These are phyloP conservation scores for Emergomyces orientalis DNA, from an alignment of 2,329 filamentous ascomycete genomes.

Conservation along the genomic window DNA sequence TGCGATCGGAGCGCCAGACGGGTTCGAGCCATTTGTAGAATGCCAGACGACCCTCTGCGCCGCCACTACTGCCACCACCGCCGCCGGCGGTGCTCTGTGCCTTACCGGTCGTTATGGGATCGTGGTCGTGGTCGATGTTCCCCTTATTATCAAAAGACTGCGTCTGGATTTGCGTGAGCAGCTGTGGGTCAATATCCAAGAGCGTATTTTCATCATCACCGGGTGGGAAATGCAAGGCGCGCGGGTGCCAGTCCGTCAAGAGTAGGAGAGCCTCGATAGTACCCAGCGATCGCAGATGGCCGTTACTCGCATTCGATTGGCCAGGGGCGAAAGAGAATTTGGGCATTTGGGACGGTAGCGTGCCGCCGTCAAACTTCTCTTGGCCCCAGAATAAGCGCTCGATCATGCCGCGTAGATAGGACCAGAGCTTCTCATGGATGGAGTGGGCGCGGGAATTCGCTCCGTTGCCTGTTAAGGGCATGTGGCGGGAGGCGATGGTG, in stretches of 20 bases:
- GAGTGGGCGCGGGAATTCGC: constrained; percentile 75
- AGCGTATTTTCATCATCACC: constrained; percentile 57
- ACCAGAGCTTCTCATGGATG: constrained; percentile 94
- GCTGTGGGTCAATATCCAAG: constrained; percentile 61
- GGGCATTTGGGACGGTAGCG: constrained; percentile 60
- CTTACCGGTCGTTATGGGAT: constrained; percentile 33
- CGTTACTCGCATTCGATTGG: constrained; percentile 36
- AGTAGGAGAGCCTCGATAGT: constrained; percentile 92
- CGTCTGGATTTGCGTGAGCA: constrained; percentile 55
- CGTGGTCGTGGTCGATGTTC: constrained; percentile 27
- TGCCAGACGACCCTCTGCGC: constrained; percentile 62
- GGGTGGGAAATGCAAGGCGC: constrained; percentile 83
- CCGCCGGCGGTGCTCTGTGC: constrained; percentile 42
- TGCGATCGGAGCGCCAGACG: constrained; percentile 85
- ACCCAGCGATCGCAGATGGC: constrained; percentile 77
- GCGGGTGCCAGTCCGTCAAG: constrained; percentile 92
- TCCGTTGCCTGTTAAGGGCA: constrained; percentile 67
- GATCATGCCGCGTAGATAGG: constrained; percentile 87
- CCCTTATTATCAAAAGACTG: constrained; percentile 38
- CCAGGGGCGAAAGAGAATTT: constrained; percentile 27
- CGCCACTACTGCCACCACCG: constrained; percentile 34
- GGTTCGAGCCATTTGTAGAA: constrained; percentile 94
- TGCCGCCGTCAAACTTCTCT: constrained; percentile 85
- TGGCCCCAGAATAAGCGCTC: constrained; percentile 92
- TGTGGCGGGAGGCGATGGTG: constrained; percentile 82